Base-by-base conservation (phyloP, 257 asterid genomes). In the Solanum bulbocastanum region DNA sequence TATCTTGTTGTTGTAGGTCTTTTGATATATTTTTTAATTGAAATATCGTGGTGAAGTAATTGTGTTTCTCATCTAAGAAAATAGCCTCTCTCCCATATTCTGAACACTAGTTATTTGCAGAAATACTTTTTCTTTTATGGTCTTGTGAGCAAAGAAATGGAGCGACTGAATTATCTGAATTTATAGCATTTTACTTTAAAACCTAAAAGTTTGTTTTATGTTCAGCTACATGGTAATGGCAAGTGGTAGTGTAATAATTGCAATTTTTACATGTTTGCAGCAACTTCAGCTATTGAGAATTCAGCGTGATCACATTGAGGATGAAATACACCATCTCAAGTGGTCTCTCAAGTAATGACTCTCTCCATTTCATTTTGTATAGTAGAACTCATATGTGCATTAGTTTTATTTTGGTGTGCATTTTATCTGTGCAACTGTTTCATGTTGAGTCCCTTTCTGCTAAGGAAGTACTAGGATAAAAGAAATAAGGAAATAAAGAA, bases 231-330 rank as follows among this genome's bases (percentile, higher is more conserved):
- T 10, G 12, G 42, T 46, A 12, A 79, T 35, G 58, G 40, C 83
- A 65, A 83, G 66, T 74, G 13, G 71, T 88, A 85, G 58, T 85
- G n/a, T 81, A 46, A 27, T 82, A 82, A 49, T 82, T 82, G 42
- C 86, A 82, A 49, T 82, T 82, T 37, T 82, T 11, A 30, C 69
- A 30, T 82, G 27, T 82, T 49, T 91, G 90, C 92, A 97, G 99
- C 86, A 94, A 91, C 99, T 95, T 93, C 98, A 91, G 78, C 83
- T 92, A 87, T 87, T 94, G 92, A 94, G 99, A 93, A 94, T 88
- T 87, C 91, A 95, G 90, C 98, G 98, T 60, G 98, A 95, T 92
- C 93, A 72, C 89, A 93, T 97, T n/a, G 99, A 97, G 90, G 98
- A 96, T 90, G 81, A 89, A 87, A 93, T 94, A 83, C 96, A 97